Base-by-base conservation (phyloP, 148 eudicot species). In the Pharnaceum exiguum region DNA sequence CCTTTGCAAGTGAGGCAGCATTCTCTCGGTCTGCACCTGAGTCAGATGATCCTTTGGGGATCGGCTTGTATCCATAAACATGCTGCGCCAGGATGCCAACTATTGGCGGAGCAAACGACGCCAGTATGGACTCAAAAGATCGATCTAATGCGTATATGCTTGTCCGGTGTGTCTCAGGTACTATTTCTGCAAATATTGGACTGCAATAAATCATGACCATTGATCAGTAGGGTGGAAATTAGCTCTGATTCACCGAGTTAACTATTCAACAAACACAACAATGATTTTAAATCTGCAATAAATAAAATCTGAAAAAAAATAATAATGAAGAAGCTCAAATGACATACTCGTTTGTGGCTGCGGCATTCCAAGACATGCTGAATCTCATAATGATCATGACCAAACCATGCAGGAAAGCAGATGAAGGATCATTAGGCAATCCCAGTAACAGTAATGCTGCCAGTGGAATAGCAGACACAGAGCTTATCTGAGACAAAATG, bases 111-210 rank as follows among this genome's bases (percentile, higher is more conserved):
- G 98, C 98, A 58, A 93, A 85, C 3, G 98, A 88, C n/a, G 98
- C 83, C 68, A 93, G 83, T 13, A 96, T 88, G 0, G 71, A 96
- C 44, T 93, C 98, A 58, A 85, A 85, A 6, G 98, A 95, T 0
- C 98, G 88, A 62, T 93, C 95, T 66, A 85, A 93, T 31, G 98
- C 94, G 47, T 93, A 93, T 17, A 93, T 88, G 96, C 88, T 93
- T 46, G 98, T 93, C 37, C 96, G 80, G 72, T 93, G 89, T 32
- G 73, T 86, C 24, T 80, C 48, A 2, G 98, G 98, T 36, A 88
- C 98, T 38, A 88, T 96, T 74, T 93, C 90, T 21, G 96, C 95
- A 51, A 88, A 93, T 83, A 93, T 88, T 29, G 98, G 98, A n/a
- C n/a, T n/a, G n/a, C n/a, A n/a, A n/a, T n/a, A n/a, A n/a, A n/a